Evolutionary conservation across 306 rosid genomes (phyloP).

Genomic region (Vigna nakashimae): DNA sequence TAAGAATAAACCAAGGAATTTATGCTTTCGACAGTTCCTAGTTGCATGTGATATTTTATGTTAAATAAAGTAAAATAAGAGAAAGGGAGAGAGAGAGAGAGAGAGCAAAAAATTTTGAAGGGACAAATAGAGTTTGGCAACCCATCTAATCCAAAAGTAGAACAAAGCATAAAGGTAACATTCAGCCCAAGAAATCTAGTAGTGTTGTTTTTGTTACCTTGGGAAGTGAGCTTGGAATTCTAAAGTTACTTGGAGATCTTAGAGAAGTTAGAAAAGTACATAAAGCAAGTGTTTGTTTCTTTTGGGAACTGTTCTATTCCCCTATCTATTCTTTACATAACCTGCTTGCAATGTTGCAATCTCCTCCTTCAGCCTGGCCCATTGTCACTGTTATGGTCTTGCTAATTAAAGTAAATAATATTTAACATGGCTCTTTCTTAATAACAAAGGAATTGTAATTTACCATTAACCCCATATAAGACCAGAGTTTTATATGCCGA

Average conservation of each 20-base stretch:
- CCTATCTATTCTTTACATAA: slow-evolving; percentile 63
- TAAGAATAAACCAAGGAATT: slow-evolving; percentile 65
- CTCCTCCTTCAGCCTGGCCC: slow-evolving; percentile 51
- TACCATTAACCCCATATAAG: slow-evolving; percentile 47
- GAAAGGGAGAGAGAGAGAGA: slow-evolving; percentile 41
- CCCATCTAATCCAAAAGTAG: slow-evolving; percentile 42
- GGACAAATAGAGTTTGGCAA: slow-evolving; percentile 46
- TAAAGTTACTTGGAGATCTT: slow-evolving; percentile 76
- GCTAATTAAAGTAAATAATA: slow-evolving; percentile 46
- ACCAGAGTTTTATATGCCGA: background rate
- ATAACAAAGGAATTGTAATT: slow-evolving; percentile 63
- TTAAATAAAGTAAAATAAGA: slow-evolving; percentile 33
- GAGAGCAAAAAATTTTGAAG: slow-evolving; percentile 20
- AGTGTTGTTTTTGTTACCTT: slow-evolving; percentile 60
- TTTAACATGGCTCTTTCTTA: slow-evolving; percentile 60
- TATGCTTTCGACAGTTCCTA: slow-evolving; percentile 79
- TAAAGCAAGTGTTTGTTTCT: slow-evolving; percentile 90
- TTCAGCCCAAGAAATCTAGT: slow-evolving; percentile 63
- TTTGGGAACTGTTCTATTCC: slow-evolving; percentile 70
- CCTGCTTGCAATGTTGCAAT: slow-evolving; percentile 56
- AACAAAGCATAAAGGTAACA: slow-evolving; percentile 70
- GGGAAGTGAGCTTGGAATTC: slow-evolving; percentile 96
- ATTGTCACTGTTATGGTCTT: slow-evolving; percentile 45
- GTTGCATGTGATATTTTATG: slow-evolving; percentile 61
- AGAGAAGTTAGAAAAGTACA: slow-evolving; percentile 61